These are phyloP conservation scores for Cladorrhinum sp. DNA, from an alignment of 2,329 filamentous ascomycete genomes.

Conservation along the genomic window DNA sequence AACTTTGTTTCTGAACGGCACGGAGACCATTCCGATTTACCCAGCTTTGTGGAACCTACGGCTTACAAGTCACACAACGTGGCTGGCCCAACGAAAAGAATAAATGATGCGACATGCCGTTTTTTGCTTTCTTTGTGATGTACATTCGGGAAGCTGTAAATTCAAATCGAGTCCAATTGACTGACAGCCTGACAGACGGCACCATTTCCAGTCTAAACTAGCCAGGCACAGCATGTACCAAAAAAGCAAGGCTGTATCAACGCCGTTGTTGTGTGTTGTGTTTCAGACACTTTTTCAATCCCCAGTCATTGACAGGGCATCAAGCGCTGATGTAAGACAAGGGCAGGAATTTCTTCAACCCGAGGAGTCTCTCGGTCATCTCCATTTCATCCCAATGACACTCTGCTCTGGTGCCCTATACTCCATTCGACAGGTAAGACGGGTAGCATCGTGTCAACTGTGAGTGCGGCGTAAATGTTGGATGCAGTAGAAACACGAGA, in stretches of 20 bases:
- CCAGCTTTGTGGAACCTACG: not conserved
- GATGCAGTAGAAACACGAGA: not conserved
- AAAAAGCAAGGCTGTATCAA: not conserved
- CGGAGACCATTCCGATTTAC: not conserved
- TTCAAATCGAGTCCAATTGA: not conserved
- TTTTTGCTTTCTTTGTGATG: not conserved
- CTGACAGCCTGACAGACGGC: not conserved
- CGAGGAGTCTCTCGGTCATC: not conserved
- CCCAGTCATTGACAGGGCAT: not conserved
- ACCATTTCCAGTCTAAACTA: not conserved
- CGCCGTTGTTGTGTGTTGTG: not conserved
- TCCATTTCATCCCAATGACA: not conserved
- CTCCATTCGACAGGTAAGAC: not conserved
- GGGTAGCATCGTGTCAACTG: not conserved
- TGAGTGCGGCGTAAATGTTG: not conserved
- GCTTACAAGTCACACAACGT: conserved; percentile 4
- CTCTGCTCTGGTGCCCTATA: not conserved
- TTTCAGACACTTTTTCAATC: not conserved
- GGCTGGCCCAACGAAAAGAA: conserved; percentile 1
- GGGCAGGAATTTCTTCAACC: not conserved
- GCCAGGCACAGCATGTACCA: not conserved
- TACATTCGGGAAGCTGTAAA: not conserved
- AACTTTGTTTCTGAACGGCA: not conserved
- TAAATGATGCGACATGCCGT: not conserved
- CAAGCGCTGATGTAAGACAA: not conserved